Base-by-base conservation (phyloP, 2,329 filamentous ascomycete genomes). In the Dryadomyces quercivorus region DNA sequence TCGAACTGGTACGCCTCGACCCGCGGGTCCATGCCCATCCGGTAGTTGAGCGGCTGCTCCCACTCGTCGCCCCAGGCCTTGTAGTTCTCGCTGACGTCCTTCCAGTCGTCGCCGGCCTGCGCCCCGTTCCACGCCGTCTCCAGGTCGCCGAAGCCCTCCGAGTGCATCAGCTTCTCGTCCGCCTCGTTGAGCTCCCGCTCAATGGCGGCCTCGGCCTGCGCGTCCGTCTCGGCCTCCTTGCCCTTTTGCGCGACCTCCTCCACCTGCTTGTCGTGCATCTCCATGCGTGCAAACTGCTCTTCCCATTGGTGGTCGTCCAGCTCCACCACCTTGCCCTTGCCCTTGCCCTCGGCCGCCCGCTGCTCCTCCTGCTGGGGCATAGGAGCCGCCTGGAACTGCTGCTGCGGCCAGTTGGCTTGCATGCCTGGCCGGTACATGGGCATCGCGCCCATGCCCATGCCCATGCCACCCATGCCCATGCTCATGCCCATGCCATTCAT, bases 231-330 rank as follows among this genome's bases (percentile, higher is more conserved):
- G 56, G 84, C 72, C 66, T 91, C 88, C 49, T 40, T 50, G 8
- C 49, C 86, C 67, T 97, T 97, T 68, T 96, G 89, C 62, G 89
- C 88, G 61, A 96, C 91, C 65, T 95, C 52, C 5, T 21, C 50
- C 2, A 20, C 47, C 58, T 76, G 69, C 62, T 78, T 71, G 64
- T 84, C 78, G 57, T 83, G 75, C 59, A 85, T 72, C 66, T 92
- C 88, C 66, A 96, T 84, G 69, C 93, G 82, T 55, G 89, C 87
- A 68, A 98, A 98, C 68, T 97, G 90, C 63, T 90, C 88, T 70
- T 97, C 92, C 93, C 93, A 97, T 65, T 95, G 86, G 64, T 85
- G 75, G 62, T 98, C 92, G 66, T 96, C 89, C 22, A 97, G 79
- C 72, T 97, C 93, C 13, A 97, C 85, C 72, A 97, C 81, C 67